Conservation (phyloP, 805 yeast genomes). For the Zygotorulaspora florentina region DNA sequence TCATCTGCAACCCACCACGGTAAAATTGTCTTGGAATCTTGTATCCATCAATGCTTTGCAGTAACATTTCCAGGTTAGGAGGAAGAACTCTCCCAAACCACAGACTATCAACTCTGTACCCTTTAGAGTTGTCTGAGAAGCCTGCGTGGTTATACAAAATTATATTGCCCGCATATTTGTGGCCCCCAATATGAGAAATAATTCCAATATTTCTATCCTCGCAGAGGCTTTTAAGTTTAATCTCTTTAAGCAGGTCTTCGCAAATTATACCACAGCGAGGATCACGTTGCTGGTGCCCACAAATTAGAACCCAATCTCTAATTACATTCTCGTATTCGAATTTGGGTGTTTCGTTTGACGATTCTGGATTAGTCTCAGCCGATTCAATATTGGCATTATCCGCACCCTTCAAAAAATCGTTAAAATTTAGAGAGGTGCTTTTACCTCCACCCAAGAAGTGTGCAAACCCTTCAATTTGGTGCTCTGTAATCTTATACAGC, state of each 20-base stretch:
- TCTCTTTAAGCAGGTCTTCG: constrained; percentile 17
- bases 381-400: constrained; percentile 8
- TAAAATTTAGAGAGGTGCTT: constrained; percentile 9
- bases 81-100: constrained; percentile 83
- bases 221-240: constrained; percentile 2
- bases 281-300: constrained; percentile 30
- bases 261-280: constrained; percentile 27
- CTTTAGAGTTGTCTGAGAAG: constrained; percentile 1
- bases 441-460: constrained; percentile 15
- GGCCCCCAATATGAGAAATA: constrained; percentile 81
- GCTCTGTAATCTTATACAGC: constrained; percentile 15
- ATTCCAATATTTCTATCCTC: constrained; percentile 45
- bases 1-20: constrained; percentile 40
- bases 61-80: constrained; percentile 59
- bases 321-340: constrained; percentile 10
- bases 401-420: constrained; percentile 18
- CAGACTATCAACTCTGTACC: constrained; percentile 33
- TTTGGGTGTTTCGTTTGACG: not conserved
- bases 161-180: constrained; percentile 79
- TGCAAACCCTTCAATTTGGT: constrained; percentile 17
- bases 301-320: constrained; percentile 21
- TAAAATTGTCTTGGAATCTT: constrained; percentile 52
- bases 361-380: not conserved
- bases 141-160: constrained; percentile 48
- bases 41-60: constrained; percentile 50